These are phyloP conservation scores for Pythium scleroteichum DNA, from an alignment of 352 stramenopile genomes.

Conservation along the genomic window DNA sequence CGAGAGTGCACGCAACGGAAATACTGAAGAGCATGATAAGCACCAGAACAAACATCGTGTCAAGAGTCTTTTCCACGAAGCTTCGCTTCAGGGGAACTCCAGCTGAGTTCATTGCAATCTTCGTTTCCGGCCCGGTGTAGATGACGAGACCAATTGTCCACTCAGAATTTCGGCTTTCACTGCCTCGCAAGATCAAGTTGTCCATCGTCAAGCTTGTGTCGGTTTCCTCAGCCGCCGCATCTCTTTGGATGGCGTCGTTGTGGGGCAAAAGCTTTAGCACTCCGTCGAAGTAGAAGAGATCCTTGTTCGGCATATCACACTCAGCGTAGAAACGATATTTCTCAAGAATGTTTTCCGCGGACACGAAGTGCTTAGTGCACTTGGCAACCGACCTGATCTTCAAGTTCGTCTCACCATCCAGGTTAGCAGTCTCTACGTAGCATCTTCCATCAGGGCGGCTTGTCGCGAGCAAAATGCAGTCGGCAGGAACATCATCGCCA, in stretches of 20 bases:
- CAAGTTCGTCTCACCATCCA: constrained; percentile 88
- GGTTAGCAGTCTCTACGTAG: constrained; percentile 86
- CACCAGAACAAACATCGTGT: constrained; percentile 89
- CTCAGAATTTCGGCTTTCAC: constrained; percentile 82
- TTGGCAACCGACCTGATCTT: constrained; percentile 85
- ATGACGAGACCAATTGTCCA: constrained; percentile 87
- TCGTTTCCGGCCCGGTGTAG: constrained; percentile 83
- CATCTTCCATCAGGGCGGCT: constrained; percentile 72
- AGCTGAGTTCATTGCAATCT: constrained; percentile 85
- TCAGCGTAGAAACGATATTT: constrained; percentile 66
- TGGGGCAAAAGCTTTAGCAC: constrained; percentile 49
- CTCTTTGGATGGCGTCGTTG: constrained; percentile 10
- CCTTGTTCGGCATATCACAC: constrained; percentile 82
- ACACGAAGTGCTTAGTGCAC: constrained; percentile 75
- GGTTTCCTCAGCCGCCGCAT: constrained; percentile 22
- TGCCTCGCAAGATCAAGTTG: constrained; percentile 85
- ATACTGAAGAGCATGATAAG: constrained; percentile 86
- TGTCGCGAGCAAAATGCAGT: constrained; percentile 81
- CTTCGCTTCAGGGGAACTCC: constrained; percentile 83
- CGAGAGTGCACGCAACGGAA: constrained; percentile 77
- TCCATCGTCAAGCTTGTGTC: constrained; percentile 82
- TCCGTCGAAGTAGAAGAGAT: constrained; percentile 87
- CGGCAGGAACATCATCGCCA: constrained; percentile 78
- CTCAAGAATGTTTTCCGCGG: constrained; percentile 73
- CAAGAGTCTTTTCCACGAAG: constrained; percentile 85